Evolutionary conservation across 2,329 filamentous ascomycete species (phyloP), one percentile per base, ranked within the genome.

Genomic region (Beauveria caledonica): DNA sequence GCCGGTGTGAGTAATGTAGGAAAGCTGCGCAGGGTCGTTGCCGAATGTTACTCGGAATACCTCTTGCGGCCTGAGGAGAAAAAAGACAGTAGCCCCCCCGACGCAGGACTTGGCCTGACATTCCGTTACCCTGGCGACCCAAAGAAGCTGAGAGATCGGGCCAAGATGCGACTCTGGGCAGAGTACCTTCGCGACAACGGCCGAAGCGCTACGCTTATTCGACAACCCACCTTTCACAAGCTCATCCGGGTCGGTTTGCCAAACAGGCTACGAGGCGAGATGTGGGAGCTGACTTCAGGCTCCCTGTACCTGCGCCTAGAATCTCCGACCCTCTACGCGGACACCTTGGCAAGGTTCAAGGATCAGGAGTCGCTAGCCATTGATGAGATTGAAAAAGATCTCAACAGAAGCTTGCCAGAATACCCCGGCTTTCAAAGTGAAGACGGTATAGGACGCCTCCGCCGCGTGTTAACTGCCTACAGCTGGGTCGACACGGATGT

Each of bases 311-410:
- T 96, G 62, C 86, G 93, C 29, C 80, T 99, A 15, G 89, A 96
- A 69, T 90, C 89, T 62, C 94, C 94, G 1, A 89, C 85, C 11
- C 77, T 93, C 5, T 99, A 93, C 69, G 77, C 82, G 49, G 90
- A 99, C 61, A 97, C 92, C 0, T 77, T 99, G 49, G 79, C 84
- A 56, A 93, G 94, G 70, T 92, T 88, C 67, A 84, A 88, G 7
- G 94, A 94, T 8, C 84, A 88, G 69, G 90, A 95, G 66, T 97
- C 93, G 11, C 81, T 99, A 63, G 94, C 94, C 49, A 97, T 97
- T 67, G 94, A 99, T 71, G 94, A 99, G 78, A 99, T 99, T 65
- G 94, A 99, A 71, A 99, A 99, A 74, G 94, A 99, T 71, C 77
- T 99, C 54, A 99, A 99, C 73, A 86, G 94, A 66, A 97, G 92